Evolutionary conservation across 2,329 filamentous ascomycete genomes (phyloP).

Genomic region (Cladosporium sp.): DNA sequence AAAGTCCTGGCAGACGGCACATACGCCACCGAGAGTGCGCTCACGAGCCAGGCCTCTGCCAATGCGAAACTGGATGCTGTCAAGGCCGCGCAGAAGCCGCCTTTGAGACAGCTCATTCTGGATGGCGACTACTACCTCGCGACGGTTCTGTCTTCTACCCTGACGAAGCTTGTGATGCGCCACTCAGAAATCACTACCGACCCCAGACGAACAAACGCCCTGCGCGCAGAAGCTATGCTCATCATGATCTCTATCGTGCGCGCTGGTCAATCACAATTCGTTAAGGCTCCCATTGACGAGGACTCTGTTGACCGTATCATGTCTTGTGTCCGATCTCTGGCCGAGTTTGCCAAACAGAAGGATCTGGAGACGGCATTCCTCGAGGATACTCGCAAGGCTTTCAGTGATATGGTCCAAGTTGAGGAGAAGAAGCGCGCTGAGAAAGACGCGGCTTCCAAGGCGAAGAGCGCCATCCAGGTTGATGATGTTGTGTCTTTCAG

Average conservation of each 20-base stretch:
- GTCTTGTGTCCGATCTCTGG: slow-evolving; percentile 88
- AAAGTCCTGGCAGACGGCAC: slow-evolving; percentile 95
- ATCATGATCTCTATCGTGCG: slow-evolving; percentile 99
- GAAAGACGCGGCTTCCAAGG: slow-evolving; percentile 86
- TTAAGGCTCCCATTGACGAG: slow-evolving; percentile 94
- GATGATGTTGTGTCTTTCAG: slow-evolving; percentile 92
- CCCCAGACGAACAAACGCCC: slow-evolving; percentile 79
- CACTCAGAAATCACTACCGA: slow-evolving; percentile 90
- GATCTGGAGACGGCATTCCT: slow-evolving; percentile 89
- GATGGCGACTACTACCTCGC: slow-evolving; percentile 97
- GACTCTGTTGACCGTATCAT: slow-evolving; percentile 98
- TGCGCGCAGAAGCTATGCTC: slow-evolving; percentile 95
- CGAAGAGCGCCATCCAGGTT: slow-evolving; percentile 89
- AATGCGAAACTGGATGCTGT: slow-evolving; percentile 92
- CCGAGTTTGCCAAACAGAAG: slow-evolving; percentile 84
- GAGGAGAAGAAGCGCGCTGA: slow-evolving; percentile 98
- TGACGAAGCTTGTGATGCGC: slow-evolving; percentile 97
- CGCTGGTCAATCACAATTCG: slow-evolving; percentile 97
- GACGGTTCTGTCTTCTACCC: slow-evolving; percentile 88
- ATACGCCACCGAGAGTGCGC: slow-evolving; percentile 91
- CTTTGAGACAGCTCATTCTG: slow-evolving; percentile 86
- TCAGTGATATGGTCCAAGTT: slow-evolving; percentile 93
- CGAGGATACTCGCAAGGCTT: slow-evolving; percentile 90
- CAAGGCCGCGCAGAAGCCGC: slow-evolving; percentile 94
- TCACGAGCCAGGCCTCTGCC: slow-evolving; percentile 86